A percentile compares a stretch with the other conserved stretches of the same genome.
These are phyloP conservation scores for Maudiozyma serrabonitensis DNA, from an alignment of 805 yeast genomes.

Conservation along the genomic window DNA sequence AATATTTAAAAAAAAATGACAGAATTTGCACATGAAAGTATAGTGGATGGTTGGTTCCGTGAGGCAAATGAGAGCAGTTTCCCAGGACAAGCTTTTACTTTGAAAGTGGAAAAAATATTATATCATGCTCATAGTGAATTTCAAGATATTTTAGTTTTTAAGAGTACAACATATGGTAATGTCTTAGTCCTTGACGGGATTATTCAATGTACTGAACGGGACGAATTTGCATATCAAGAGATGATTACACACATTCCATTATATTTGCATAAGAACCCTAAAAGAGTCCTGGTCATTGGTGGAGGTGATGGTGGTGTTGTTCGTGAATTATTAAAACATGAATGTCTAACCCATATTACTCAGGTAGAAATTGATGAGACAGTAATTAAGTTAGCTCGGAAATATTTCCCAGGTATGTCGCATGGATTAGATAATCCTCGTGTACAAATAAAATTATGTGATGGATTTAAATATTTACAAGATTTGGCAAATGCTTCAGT, in stretches of 20 bases:
- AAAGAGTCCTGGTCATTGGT: slow-evolving; percentile 75
- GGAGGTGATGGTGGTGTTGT: slow-evolving; percentile 97
- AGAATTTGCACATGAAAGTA: slow-evolving; percentile 17
- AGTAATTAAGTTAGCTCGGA: slow-evolving; percentile 61
- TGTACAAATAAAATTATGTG: slow-evolving; percentile 59
- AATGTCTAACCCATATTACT: slow-evolving; percentile 51
- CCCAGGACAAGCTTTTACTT: slow-evolving; percentile 78
- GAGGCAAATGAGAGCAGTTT: slow-evolving; percentile 62
- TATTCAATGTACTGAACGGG: slow-evolving; percentile 84
- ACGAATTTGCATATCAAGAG: slow-evolving; percentile 91
- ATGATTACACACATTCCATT: slow-evolving; percentile 79
- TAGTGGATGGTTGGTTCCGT: slow-evolving; percentile 68
- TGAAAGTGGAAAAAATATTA: slow-evolving; percentile 55
- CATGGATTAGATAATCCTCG: slow-evolving; percentile 53
- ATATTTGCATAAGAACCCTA: slow-evolving; percentile 67
- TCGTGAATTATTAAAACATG: slow-evolving; percentile 76
- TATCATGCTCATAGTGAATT: slow-evolving; percentile 58
- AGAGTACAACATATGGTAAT: slow-evolving; percentile 70
- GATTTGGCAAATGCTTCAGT: slow-evolving; percentile 25
- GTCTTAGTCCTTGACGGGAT: slow-evolving; percentile 86
- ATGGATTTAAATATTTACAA: slow-evolving; percentile 73
- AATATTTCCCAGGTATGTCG: slow-evolving; percentile 74
- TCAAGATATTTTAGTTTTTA: slow-evolving; percentile 77
- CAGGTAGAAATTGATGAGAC: slow-evolving; percentile 85
- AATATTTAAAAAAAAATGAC: neutral